Base-by-base conservation (phyloP, 2,329 filamentous ascomycete genomes). In the Aspergillus proliferans region DNA sequence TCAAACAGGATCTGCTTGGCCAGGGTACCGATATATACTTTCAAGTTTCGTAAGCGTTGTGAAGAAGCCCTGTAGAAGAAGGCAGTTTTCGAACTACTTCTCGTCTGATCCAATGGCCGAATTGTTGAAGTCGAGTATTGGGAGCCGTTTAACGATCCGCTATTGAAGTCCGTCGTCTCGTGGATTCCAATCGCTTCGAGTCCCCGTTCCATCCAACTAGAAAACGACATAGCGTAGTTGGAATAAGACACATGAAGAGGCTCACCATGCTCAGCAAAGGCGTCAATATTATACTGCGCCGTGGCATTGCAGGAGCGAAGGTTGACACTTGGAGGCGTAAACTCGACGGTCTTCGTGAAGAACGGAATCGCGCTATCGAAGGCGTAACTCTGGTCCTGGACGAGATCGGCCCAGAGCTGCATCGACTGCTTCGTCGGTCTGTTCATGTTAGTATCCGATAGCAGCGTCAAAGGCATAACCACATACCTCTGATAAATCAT, bases 1-100 rank as follows among this genome's bases (percentile, higher is more conserved):
- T 81, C 73, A 53, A 83, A 80, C 0, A 77, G 22, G 1, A 82
- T 71, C 36, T 62, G 70, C 49, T 72, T 71, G 1, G 71, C 77
- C 22, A 72, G 57, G 0, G 75, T 76, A 3, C 64, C 52, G 0
- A 64, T 66, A 46, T 74, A 79, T 1, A 80, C 53, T 4, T 63
- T 71, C n/a, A 78, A 59, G 8, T 66, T 61, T 14, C 28, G 28
- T 33, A 56, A 28, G 5, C 34, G 38, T 45, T n/a, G 14, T 18
- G 39, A 10, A 18, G 52, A 46, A 40, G 15, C 21, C 10, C 18
- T 12, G 10, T 52, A 47, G 3, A 74, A 48, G 46, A 71, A 76
- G 0, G 67, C 65, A 6, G 70, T 65, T 47, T 74, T 66, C 59
- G 51, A 82, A 61, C 51, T 74, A 67, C 71, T 81, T 77, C 52